phyloP scores from a whole-genome alignment of 352 stramenopile genomes.

The Phytophthora agathidicida region DNA sequence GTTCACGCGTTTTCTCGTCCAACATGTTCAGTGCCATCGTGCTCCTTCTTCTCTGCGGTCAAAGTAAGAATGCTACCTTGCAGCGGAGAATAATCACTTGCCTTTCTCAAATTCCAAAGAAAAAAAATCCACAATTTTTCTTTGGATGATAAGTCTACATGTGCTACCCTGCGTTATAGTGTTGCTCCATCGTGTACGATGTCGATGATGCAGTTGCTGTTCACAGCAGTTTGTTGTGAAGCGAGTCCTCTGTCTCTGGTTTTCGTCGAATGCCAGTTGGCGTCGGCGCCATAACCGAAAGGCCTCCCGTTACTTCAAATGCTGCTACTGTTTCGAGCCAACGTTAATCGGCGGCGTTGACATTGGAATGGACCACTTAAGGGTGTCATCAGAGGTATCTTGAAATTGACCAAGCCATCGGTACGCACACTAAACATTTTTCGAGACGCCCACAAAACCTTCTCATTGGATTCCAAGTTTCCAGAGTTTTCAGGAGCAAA shows the following conservation, averaged over 20 bases:
- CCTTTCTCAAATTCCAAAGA: conserved; percentile 25
- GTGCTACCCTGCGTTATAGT: conserved; percentile 9
- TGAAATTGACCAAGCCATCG: conserved; percentile 17
- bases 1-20: conserved; percentile 42
- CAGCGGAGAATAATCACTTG: conserved; percentile 2
- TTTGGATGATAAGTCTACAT: background rate
- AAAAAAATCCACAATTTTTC: background rate
- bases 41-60: conserved; percentile 4
- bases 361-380: conserved; percentile 11
- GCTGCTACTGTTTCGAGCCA: conserved; percentile 12
- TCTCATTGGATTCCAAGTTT: conserved; percentile 2
- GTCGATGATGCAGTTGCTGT: conserved; percentile 8
- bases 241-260: background rate
- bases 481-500: conserved; percentile 12
- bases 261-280: conserved; percentile 21
- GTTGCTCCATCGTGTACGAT: conserved; percentile 1
- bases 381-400: conserved; percentile 2
- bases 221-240: conserved; percentile 22
- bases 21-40: conserved; percentile 35
- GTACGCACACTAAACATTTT: conserved; percentile 10
- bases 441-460: too few species aligned
- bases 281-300: background rate
- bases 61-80: conserved; percentile 16
- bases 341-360: background rate
- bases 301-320: conserved; percentile 16